These are phyloP conservation scores for Bruguiera gymnorhiza DNA, from an alignment of 345 rosid species.

Conservation along the genomic window DNA sequence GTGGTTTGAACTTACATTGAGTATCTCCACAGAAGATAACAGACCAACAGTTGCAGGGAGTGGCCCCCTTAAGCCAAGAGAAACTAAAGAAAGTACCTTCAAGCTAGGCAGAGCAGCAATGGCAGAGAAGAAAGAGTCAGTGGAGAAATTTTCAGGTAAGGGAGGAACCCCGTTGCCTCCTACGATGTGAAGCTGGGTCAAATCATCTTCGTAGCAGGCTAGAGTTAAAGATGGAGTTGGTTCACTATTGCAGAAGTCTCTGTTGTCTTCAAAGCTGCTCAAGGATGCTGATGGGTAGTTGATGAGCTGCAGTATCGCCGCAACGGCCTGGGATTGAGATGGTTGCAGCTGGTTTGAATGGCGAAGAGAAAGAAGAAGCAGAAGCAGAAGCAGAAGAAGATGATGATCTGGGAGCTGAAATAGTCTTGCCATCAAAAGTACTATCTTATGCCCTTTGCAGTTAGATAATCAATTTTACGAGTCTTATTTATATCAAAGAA, in stretches of 20 bases:
- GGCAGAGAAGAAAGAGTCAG: constrained; percentile 32
- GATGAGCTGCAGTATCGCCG: constrained; percentile 40
- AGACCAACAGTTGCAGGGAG: constrained; percentile 39
- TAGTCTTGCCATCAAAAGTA: constrained; percentile 34
- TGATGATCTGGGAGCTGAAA: constrained; percentile 6
- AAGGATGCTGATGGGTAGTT: constrained; percentile 33
- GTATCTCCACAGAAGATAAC: constrained; percentile 52
- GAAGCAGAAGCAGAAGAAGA: constrained; percentile 15
- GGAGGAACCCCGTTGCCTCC: constrained; percentile 34
- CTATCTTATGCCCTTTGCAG: neutral
- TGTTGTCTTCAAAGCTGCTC: constrained; percentile 22
- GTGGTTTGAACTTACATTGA: constrained; percentile 52
- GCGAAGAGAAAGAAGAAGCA: constrained; percentile 13
- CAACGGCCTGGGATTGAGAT: constrained; percentile 36
- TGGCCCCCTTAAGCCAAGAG: constrained; percentile 50
- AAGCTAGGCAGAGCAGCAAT: constrained; percentile 38
- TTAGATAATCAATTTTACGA: neutral
- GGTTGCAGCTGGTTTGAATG: constrained; percentile 41
- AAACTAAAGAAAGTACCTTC: constrained; percentile 58
- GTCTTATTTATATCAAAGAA: no score
- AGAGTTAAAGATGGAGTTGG: constrained; percentile 44
- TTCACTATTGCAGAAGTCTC: constrained; percentile 44
- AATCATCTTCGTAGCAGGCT: constrained; percentile 46
- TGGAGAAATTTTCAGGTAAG: constrained; percentile 33
- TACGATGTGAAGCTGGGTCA: constrained; percentile 56